Evolutionary conservation across 169 alveolate species (phyloP).

Genomic region (Cryptosporidium ryanae): DNA sequence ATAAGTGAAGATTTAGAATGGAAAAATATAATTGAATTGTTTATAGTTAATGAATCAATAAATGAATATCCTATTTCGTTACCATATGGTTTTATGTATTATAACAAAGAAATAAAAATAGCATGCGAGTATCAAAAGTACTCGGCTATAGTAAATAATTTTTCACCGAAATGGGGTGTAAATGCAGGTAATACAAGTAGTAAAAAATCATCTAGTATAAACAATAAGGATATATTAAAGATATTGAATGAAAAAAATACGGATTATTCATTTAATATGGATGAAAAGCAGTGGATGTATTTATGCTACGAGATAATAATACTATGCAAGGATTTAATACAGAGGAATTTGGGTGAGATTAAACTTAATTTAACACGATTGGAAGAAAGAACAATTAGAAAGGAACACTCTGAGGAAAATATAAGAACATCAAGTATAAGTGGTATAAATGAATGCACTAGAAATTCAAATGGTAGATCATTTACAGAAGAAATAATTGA

Average conservation of each 20-base stretch:
- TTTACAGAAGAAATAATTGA: not conserved
- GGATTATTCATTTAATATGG: constrained; percentile 38
- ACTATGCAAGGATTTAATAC: constrained; percentile 11
- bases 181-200: constrained; percentile 18
- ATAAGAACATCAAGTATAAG: not conserved
- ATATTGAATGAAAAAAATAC: constrained; percentile 9
- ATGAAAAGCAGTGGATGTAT: constrained; percentile 51
- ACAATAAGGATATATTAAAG: not conserved
- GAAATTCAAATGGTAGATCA: not conserved
- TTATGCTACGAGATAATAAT: constrained; percentile 30
- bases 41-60: constrained; percentile 13
- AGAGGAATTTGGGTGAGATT: constrained; percentile 37
- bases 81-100: not conserved
- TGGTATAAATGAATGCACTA: not conserved
- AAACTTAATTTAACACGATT: constrained; percentile 12
- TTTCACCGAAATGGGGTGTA: constrained; percentile 68
- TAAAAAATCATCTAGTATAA: not conserved
- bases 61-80: constrained; percentile 48
- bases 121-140: not conserved
- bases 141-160: constrained; percentile 9
- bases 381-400: constrained; percentile 36
- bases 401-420: not conserved
- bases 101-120: not conserved
- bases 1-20: constrained; percentile 42
- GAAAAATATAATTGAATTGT: constrained; percentile 24